A percentile compares a stretch with the other conserved stretches of the same genome.
phyloP scores from a whole-genome alignment of 345 rosid species.

The Arabidopsis thaliana region TAIR10.1 NC_003070.9:22806001-22806500 shows the following conservation, averaged over 20 bases:
- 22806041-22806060: constrained; percentile 2
- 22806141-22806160: not conserved
- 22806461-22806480: not conserved
- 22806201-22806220: not conserved
- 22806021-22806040: constrained; percentile 15
- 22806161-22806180: constrained; percentile 2
- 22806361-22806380: not conserved
- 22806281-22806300: not conserved
- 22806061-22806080: constrained; percentile 17
- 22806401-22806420: not conserved
- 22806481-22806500: constrained; percentile 2
- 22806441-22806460: not conserved
- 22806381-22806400: not conserved
- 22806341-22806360: not conserved
- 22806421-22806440: not conserved
- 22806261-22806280: not conserved
- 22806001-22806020: constrained; percentile 13
- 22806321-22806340: not conserved
- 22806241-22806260: constrained; percentile 8
- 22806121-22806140: constrained; percentile 9
- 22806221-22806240: constrained; percentile 6
- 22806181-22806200: not conserved
- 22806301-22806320: not conserved
- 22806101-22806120: constrained; percentile 3
- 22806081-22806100: not conserved